Percentiles rank a stretch among this genome's conserved stretches.
Conservation (phyloP, 1,284 basidiomycete species). For the Leccinum subrobustum region DNA sequence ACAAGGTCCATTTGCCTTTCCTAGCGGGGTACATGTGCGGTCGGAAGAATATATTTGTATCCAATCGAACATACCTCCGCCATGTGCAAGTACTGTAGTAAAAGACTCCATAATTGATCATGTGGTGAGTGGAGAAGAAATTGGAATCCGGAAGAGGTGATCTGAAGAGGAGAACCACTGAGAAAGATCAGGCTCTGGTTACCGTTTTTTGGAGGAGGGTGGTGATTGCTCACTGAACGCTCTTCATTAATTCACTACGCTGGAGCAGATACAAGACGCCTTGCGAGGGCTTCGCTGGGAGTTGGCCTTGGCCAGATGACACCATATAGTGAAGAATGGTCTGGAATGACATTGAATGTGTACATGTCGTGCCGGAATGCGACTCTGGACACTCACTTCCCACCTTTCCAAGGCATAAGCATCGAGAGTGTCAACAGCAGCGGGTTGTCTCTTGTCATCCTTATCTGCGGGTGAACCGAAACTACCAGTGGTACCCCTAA, state of each 20-base stretch:
- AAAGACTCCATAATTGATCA: conserved; percentile 94
- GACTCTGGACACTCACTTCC: conserved; percentile 64
- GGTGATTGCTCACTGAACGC: conserved; percentile 46
- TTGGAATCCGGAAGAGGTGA: conserved; percentile 96
- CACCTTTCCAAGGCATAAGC: conserved; percentile 88
- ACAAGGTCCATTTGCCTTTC: conserved; percentile 89
- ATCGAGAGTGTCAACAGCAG: conserved; percentile 70
- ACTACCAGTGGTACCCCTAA: conserved; percentile 83
- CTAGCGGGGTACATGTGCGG: conserved; percentile 37
- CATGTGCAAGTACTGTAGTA: conserved; percentile 87
- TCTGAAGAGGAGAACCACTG: conserved; percentile 64
- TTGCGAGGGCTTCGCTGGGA: conserved; percentile 69
- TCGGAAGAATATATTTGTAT: conserved; percentile 6
- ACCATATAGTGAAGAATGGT: conserved; percentile 99
- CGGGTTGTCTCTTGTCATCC: conserved; percentile 54
- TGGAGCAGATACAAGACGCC: conserved; percentile 84
- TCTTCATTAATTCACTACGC: conserved; percentile 85
- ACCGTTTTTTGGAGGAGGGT: not conserved
- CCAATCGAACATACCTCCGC: conserved; percentile 56
- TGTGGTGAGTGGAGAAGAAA: conserved; percentile 97
- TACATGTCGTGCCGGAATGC: not conserved
- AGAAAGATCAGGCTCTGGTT: conserved; percentile 17
- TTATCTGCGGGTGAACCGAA: conserved; percentile 85
- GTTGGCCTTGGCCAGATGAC: conserved; percentile 78
- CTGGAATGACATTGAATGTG: conserved; percentile 29